Conservation (phyloP, 2,329 filamentous ascomycete species). For the Aspergillus sp. region DNA sequence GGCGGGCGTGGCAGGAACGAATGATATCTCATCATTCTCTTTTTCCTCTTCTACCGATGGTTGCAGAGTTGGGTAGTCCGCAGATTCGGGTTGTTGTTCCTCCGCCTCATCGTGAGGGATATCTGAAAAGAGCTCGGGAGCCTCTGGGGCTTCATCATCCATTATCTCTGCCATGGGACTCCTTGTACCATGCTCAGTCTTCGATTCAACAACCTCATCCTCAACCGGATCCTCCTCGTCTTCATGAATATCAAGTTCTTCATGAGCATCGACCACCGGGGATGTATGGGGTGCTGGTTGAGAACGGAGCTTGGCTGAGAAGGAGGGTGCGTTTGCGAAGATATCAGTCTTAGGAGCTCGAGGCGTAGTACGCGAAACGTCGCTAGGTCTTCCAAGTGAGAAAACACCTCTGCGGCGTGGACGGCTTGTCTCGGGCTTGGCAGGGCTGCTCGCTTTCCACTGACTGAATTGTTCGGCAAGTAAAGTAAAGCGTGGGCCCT, state of each 20-base stretch:
- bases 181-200: background rate
- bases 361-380: background rate
- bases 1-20: slow-evolving; percentile 56
- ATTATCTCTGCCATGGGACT: slow-evolving; percentile 18
- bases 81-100: background rate
- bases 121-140: slow-evolving; percentile 12
- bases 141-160: slow-evolving; percentile 6
- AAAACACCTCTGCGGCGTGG: slow-evolving; percentile 35
- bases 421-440: slow-evolving; percentile 32
- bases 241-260: slow-evolving; percentile 22
- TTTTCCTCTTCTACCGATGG: slow-evolving; percentile 30
- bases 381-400: slow-evolving; percentile 31
- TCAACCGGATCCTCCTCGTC: slow-evolving; percentile 15
- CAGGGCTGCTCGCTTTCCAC: slow-evolving; percentile 63
- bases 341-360: background rate
- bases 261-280: slow-evolving; percentile 4
- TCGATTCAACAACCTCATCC: background rate
- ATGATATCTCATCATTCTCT: slow-evolving; percentile 24
- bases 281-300: background rate
- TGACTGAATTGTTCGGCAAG: slow-evolving; percentile 61
- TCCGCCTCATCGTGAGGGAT: background rate
- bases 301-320: slow-evolving; percentile 9
- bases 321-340: slow-evolving; percentile 11
- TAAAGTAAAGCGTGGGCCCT: slow-evolving; percentile 60
- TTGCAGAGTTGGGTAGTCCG: slow-evolving; percentile 33